phyloP scores from a whole-genome alignment of 2,329 filamentous ascomycete species.

The Cladosporium velox region DNA sequence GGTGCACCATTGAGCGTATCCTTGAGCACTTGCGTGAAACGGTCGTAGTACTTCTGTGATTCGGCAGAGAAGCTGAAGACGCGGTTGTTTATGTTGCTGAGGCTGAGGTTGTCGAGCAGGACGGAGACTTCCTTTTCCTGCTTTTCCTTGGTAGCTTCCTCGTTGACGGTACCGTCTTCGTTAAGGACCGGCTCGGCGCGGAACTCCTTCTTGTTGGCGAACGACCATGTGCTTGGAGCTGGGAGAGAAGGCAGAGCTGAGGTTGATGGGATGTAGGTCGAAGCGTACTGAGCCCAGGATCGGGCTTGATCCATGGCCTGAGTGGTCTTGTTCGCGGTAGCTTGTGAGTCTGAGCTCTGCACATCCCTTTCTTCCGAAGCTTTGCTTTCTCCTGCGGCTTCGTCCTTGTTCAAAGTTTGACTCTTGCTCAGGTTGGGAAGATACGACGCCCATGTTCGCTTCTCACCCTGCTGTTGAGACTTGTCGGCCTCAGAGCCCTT shows the following conservation, averaged over 20 bases:
- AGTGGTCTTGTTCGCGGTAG: not conserved
- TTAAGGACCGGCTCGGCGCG: conserved; percentile 41
- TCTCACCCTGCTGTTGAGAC: conserved; percentile 36
- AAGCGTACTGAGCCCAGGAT: conserved; percentile 38
- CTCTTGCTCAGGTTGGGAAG: conserved; percentile 30
- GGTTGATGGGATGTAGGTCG: conserved; percentile 28
- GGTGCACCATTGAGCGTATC: conserved; percentile 91
- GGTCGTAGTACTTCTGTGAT: conserved; percentile 75
- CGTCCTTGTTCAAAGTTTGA: conserved; percentile 7
- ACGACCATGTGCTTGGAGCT: conserved; percentile 26
- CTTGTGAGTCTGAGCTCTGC: not conserved
- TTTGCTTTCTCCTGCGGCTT: not conserved
- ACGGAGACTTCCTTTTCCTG: conserved; percentile 73
- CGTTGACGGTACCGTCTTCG: conserved; percentile 39
- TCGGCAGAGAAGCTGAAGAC: conserved; percentile 83
- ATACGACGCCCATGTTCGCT: conserved; percentile 40
- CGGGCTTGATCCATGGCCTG: conserved; percentile 24
- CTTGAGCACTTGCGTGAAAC: conserved; percentile 88
- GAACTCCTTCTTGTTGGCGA: conserved; percentile 35
- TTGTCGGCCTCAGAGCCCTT: conserved; percentile 1
- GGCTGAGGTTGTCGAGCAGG: conserved; percentile 81
- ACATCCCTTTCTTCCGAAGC: not conserved
- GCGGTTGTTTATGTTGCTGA: conserved; percentile 80
- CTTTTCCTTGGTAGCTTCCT: conserved; percentile 47
- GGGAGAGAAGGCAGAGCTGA: conserved; percentile 26